phyloP scores from a whole-genome alignment of 371 early-diverging fungal genomes.

The Dichotomocladium elegans region DNA sequence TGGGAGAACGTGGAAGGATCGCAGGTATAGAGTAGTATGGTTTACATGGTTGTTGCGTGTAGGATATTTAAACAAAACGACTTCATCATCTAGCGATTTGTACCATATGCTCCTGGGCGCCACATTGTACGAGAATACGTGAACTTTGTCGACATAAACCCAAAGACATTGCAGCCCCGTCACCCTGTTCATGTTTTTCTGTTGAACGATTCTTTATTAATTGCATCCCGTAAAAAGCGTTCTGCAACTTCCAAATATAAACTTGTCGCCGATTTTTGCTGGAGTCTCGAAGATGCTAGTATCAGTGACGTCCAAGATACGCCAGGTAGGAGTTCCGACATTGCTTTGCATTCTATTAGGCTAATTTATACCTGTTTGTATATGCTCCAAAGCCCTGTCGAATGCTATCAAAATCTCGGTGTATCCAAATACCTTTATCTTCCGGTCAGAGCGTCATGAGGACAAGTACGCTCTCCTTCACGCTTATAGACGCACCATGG shows the following conservation, averaged over 20 bases:
- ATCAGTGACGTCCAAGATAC: constrained; percentile 82
- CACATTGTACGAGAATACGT: constrained; percentile 78
- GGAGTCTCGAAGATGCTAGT: constrained; percentile 67
- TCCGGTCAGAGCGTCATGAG: constrained; percentile 66
- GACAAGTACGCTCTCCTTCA: constrained; percentile 71
- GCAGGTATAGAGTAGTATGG: constrained; percentile 38
- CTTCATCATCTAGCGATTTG: constrained; percentile 48
- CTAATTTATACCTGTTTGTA: neutral
- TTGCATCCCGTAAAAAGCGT: constrained; percentile 75
- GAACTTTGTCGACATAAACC: constrained; percentile 75
- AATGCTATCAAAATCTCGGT: constrained; percentile 69
- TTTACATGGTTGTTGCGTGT: neutral
- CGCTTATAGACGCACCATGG: constrained; percentile 63
- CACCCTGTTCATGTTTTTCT: constrained; percentile 78
- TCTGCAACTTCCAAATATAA: constrained; percentile 62
- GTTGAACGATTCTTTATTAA: constrained; percentile 76
- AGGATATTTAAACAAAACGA: neutral
- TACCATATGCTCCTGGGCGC: constrained; percentile 72
- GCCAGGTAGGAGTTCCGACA: constrained; percentile 40
- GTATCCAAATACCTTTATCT: constrained; percentile 73
- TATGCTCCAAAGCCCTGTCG: constrained; percentile 22
- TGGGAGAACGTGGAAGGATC: constrained; percentile 81
- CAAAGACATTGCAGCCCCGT: constrained; percentile 66
- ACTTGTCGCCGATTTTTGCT: constrained; percentile 79
- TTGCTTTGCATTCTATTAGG: neutral